phyloP scores from a whole-genome alignment of 2,329 filamentous ascomycete species.

The Cercospora zeina region DNA sequence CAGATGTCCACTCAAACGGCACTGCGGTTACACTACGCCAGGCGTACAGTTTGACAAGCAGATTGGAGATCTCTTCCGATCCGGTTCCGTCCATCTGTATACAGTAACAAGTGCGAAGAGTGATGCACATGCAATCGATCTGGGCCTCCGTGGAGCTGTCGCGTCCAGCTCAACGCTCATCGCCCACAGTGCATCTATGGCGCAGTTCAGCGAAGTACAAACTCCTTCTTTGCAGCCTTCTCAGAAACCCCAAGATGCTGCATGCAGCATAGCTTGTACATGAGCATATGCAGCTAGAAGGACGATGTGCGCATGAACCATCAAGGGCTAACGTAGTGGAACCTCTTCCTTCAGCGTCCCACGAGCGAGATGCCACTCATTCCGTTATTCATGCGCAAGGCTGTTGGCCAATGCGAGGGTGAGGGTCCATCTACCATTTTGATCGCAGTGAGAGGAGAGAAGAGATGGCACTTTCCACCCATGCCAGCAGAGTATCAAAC shows the following conservation, averaged over 20 bases:
- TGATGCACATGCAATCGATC: background rate
- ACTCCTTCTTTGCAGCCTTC: background rate
- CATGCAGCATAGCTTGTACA: background rate
- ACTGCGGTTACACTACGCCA: background rate
- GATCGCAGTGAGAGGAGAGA: background rate
- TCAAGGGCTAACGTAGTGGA: background rate
- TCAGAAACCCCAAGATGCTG: background rate
- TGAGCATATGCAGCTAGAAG: constrained; percentile 3
- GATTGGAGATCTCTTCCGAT: background rate
- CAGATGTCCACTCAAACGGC: background rate
- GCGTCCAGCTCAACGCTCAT: background rate
- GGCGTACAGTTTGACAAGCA: constrained; percentile 2
- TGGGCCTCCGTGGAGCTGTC: background rate
- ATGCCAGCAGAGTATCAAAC: background rate
- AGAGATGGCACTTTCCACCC: background rate
- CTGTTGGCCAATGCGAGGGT: background rate
- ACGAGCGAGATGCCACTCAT: background rate
- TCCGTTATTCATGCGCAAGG: background rate
- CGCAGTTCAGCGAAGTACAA: background rate
- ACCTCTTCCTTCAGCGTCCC: background rate
- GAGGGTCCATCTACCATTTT: background rate
- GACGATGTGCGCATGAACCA: background rate
- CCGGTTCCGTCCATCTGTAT: background rate
- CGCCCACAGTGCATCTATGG: background rate
- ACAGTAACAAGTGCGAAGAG: background rate